Base-by-base conservation (phyloP, 1,284 basidiomycete species). In the Fistulina hepatica region DNA sequence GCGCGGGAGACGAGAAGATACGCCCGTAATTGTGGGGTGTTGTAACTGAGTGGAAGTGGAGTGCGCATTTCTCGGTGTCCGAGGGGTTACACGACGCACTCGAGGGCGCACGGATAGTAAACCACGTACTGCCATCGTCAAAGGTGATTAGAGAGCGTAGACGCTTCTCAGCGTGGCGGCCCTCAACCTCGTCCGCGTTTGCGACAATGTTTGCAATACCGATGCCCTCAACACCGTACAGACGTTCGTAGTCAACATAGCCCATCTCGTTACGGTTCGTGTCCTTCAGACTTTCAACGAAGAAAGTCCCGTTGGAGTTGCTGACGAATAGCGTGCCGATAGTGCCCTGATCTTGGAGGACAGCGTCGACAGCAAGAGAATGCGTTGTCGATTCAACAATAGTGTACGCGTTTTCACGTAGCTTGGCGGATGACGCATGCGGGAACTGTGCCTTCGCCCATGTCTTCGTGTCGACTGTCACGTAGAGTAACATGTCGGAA, bases 301-400 rank as follows among this genome's bases (percentile, higher is more conserved):
- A 98, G 60, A 80, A 90, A 7, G 89, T 94, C 2, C 95, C 95
- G 47, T 95, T 89, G 27, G 81, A 85, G 58, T 97, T 94, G 57
- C 82, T 89, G 33, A 94, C 82, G 62, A 97, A 98, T 4, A 98
- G 65, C 2, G 91, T 94, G 1, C 94, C 94, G 15, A 92, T 77
- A 7, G 74, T 66, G 42, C 72, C 70, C 15, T 31, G 15, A 36
- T 88, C 78, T 38, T 84, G 77, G 4, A 86, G 67, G 38, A 93
- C 72, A 35, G 97, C 92, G 52, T 98, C 95, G 27, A 98, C 88
- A 11, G 84, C 88, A 26, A 98, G 73, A 8, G 90, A 95, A 54
- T 97, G 88, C 1, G 80, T 78, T 2, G 91, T 94, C 11, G 80
- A 83, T 57, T 97, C 92, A 41, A 98, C 85, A 46, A 98, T 81